Evolutionary conservation across 305 asterid species (phyloP).

Genomic region (Fraxinus dipetala): DNA sequence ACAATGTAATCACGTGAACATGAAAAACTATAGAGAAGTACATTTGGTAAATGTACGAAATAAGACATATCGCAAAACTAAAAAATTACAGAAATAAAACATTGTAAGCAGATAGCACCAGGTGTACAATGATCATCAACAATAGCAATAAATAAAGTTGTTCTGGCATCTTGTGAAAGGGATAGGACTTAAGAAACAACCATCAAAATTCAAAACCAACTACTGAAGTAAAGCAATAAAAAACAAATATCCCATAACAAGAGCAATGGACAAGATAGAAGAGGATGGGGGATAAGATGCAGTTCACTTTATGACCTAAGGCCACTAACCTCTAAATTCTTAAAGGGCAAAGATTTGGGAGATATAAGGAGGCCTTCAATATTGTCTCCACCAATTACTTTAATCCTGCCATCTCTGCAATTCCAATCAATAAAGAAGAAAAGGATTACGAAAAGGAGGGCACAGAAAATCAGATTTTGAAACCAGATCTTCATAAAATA

Average conservation of each 20-base stretch:
- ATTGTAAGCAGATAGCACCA: background rate
- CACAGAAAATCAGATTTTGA: conserved; percentile 2
- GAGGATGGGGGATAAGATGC: conserved; percentile 9
- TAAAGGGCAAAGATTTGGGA: conserved; percentile 74
- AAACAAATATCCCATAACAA: background rate
- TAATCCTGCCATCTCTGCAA: conserved; percentile 94
- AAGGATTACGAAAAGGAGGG: conserved; percentile 5
- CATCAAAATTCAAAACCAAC: conserved; percentile 7
- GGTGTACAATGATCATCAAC: conserved; percentile 11
- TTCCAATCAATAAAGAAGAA: conserved; percentile 25
- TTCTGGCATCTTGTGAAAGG: conserved; percentile 1
- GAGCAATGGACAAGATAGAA: conserved; percentile 9
- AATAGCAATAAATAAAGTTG: background rate
- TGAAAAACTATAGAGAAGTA: background rate
- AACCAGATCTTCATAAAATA: background rate
- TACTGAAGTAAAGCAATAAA: background rate
- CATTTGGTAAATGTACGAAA: background rate
- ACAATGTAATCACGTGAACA: background rate
- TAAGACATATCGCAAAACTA: background rate
- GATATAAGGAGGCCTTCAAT: conserved; percentile 83
- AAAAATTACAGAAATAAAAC: background rate
- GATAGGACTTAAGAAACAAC: conserved; percentile 5
- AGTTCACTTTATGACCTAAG: conserved; percentile 7
- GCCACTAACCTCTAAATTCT: conserved; percentile 76
- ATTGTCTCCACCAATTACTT: conserved; percentile 81